Evolutionary conservation across 148 eudicot genomes (phyloP), one percentile per base, ranked within the genome.

Genomic region (Rhododendron simsii): DNA sequence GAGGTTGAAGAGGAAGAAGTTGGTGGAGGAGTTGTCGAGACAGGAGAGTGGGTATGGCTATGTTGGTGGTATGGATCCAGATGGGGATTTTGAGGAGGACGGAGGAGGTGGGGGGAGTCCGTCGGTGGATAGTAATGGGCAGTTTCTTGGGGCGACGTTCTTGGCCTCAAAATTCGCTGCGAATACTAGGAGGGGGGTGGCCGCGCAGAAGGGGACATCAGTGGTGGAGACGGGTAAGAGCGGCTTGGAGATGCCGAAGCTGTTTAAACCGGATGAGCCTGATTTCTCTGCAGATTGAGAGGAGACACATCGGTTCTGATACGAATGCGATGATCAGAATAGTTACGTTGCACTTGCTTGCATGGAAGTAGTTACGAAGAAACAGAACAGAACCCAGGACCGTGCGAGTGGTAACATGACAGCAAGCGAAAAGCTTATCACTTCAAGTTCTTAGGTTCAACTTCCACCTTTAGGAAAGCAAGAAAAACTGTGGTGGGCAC

Each of bases 191-290:
- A 92, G 84, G 81, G 96, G 98, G 20, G 87, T 86, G 7, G 35
- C 74, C 5, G 61, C 69, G 35, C 91, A 91, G 4, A 93, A 89
- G 89, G 83, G 88, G 12, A 84, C 86, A 8, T 63, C 28, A 45
- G 11, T 88, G 75, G 87, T 88, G 50, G 88, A 88, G 85, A 85
- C 91, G 51, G 81, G 90, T 16, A 67, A 82, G 3, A 81, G 88
- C 4, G 88, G 85, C 81, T 87, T 93, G 35, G 87, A 90, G 89
- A 90, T 94, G 93, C 96, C 97, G 2, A 95, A 93, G 91, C 90
- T 96, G 90, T 94, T 95, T 73, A 96, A 96, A 86, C 99, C 99
- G 0, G 92, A 93, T 51, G 98, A 95, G 90, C 99, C 98, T 0
- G 92, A 92, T 85, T 92, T 95, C 86, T 92, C 84, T 45, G 87